Evolutionary conservation across 116 monocot genomes (phyloP).

Genomic region (Papilionanthe hybrid): DNA sequence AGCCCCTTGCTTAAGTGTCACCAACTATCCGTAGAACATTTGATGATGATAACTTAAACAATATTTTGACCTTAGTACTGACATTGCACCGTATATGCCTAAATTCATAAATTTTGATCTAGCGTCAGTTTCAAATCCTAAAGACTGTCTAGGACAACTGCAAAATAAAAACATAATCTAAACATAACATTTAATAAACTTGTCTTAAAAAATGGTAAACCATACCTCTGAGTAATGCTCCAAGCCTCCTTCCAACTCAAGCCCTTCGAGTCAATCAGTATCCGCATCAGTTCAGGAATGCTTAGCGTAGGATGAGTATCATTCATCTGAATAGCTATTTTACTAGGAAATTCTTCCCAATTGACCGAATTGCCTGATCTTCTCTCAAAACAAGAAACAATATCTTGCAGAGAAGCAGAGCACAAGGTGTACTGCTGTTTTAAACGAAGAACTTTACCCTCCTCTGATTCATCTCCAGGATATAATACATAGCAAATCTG

Average conservation of each 20-base stretch:
- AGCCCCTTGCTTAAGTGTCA: no score
- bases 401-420: constrained; percentile 98
- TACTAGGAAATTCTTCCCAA: constrained; percentile 85
- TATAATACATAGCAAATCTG: constrained; percentile 95
- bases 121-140: background rate
- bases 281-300: constrained; percentile 93
- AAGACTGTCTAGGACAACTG: background rate
- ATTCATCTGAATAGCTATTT: constrained; percentile 99
- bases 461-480: constrained; percentile 89
- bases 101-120: background rate
- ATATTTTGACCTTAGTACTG: background rate
- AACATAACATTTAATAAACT: background rate
- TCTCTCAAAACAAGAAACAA: constrained; percentile 86
- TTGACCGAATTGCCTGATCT: constrained; percentile 62
- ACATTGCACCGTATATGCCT: background rate
- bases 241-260: constrained; percentile 87
- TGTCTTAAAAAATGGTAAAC: background rate
- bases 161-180: background rate
- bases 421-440: constrained; percentile 98
- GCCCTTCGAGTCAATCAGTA: constrained; percentile 82
- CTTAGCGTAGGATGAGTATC: constrained; percentile 97
- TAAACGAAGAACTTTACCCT: constrained; percentile 92
- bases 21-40: no score
- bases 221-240: constrained; percentile 86
- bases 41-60: no score